These are phyloP conservation scores for Neurospora pannonica DNA, from an alignment of 495 filamentous ascomycete species.

Conservation along the genomic window DNA sequence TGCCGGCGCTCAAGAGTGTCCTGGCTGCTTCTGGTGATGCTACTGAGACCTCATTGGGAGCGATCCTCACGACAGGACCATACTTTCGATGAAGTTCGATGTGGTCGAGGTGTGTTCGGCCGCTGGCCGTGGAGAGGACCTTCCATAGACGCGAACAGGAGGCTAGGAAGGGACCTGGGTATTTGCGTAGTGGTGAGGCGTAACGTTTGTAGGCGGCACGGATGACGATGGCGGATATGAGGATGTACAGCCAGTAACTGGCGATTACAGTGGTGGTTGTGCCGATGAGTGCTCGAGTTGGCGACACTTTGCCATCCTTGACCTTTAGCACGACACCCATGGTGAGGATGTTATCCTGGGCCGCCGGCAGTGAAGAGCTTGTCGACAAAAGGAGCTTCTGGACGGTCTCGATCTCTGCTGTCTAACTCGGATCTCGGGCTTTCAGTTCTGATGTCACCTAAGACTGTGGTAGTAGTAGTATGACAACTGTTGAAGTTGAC, in stretches of 20 bases:
- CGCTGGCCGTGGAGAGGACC: conserved; percentile 25
- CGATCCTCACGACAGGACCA: conserved; percentile 47
- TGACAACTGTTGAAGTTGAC: conserved; percentile 26
- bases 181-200: conserved; percentile 34
- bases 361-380: not conserved
- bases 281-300: conserved; percentile 18
- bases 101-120: conserved; percentile 35
- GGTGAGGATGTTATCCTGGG: not conserved
- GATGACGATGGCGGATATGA: conserved; percentile 20
- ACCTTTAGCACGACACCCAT: conserved; percentile 24
- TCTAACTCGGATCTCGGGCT: not conserved
- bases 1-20: conserved; percentile 38
- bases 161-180: conserved; percentile 42
- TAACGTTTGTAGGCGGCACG: conserved; percentile 33
- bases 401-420: conserved; percentile 1
- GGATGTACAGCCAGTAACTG: conserved; percentile 27
- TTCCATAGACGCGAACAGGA: conserved; percentile 40
- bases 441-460: not conserved
- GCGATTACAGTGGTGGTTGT: conserved; percentile 19
- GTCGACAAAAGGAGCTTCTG: not conserved
- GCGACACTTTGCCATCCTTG: conserved; percentile 19
- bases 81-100: conserved; percentile 42
- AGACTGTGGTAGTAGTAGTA: not conserved
- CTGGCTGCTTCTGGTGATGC: conserved; percentile 41
- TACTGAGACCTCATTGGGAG: conserved; percentile 47